Evolutionary conservation across 495 filamentous ascomycete genomes (phyloP).

Genomic region (Tuber brumale): DNA sequence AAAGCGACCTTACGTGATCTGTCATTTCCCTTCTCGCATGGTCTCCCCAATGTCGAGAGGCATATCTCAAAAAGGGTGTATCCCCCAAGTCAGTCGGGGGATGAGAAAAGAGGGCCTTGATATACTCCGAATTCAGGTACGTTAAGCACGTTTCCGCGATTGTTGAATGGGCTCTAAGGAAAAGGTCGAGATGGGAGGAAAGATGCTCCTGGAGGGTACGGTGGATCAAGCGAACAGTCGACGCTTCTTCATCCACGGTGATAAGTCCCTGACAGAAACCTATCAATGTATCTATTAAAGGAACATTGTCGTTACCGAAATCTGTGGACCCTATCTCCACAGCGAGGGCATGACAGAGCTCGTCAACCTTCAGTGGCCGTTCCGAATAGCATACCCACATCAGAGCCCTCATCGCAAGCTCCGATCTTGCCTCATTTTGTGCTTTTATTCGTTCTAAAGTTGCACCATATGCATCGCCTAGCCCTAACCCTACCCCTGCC

Average conservation of each 20-base stretch:
- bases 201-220: background rate
- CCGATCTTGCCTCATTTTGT: background rate
- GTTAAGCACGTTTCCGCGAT: background rate
- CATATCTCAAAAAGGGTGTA: no score
- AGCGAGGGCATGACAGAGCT: background rate
- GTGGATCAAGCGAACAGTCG: background rate
- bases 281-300: background rate
- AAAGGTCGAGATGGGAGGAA: background rate
- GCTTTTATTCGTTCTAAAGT: background rate
- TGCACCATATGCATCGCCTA: background rate
- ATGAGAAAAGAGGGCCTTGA: background rate
- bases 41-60: no score
- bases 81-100: no score
- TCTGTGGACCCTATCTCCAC: background rate
- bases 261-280: background rate
- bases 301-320: background rate
- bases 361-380: background rate
- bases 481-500: no score
- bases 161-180: background rate
- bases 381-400: background rate
- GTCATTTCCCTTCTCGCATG: no score
- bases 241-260: slow-evolving; percentile 16
- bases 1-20: background rate
- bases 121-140: background rate
- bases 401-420: background rate